Conservation (phyloP, 2,329 filamentous ascomycete species). For the Sclerotinia glacialis region DNA sequence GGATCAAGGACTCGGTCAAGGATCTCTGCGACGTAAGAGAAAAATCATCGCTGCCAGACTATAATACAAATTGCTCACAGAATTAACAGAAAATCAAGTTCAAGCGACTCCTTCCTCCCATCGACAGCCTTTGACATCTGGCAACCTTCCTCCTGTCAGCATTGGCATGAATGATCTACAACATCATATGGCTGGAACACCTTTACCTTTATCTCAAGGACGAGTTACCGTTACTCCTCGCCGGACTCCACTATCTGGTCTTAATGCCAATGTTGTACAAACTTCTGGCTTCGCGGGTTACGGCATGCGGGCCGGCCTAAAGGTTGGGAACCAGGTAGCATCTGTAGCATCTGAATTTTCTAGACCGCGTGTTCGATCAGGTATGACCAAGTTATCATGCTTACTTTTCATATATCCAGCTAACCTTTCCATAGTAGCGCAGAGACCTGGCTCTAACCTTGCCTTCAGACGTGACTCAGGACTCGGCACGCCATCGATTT, state of each 20-base stretch:
- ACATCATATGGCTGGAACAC: slow-evolving; percentile 27
- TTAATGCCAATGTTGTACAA: slow-evolving; percentile 28
- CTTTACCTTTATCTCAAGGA: slow-evolving; percentile 25
- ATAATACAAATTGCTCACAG: not conserved
- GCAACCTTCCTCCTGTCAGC: slow-evolving; percentile 24
- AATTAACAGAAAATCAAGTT: slow-evolving; percentile 28
- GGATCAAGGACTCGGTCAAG: slow-evolving; percentile 27
- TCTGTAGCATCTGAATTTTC: slow-evolving; percentile 20
- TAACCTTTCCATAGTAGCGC: slow-evolving; percentile 30
- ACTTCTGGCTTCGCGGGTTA: slow-evolving; percentile 36
- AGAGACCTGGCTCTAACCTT: slow-evolving; percentile 28
- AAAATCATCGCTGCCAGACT: not conserved
- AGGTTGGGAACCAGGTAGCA: slow-evolving; percentile 37
- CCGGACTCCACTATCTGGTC: slow-evolving; percentile 28
- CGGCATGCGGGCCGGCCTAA: slow-evolving; percentile 40
- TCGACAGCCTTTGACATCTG: slow-evolving; percentile 33
- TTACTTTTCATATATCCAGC: not conserved
- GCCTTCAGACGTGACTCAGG: slow-evolving; percentile 23
- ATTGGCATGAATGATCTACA: slow-evolving; percentile 28
- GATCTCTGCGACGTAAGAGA: slow-evolving; percentile 24
- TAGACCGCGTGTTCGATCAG: slow-evolving; percentile 31
- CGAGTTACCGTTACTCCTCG: slow-evolving; percentile 28
- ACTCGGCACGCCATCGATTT: slow-evolving; percentile 25
- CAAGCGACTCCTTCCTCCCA: slow-evolving; percentile 38
- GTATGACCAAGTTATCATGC: slow-evolving; percentile 28